phyloP scores from a whole-genome alignment of 2,329 filamentous ascomycete genomes.

The Aspergillus hortae region DNA sequence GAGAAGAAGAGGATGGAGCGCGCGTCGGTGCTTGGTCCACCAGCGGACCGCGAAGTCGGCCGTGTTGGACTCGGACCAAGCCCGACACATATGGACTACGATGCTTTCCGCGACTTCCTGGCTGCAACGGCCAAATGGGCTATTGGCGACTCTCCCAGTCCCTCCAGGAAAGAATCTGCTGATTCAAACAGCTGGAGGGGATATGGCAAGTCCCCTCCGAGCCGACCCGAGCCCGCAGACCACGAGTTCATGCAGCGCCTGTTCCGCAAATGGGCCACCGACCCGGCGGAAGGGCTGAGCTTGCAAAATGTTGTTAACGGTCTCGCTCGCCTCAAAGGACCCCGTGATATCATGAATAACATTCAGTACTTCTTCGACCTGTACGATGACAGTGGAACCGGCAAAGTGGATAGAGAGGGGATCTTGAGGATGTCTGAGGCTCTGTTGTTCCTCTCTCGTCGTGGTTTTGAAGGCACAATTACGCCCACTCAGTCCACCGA shows the following conservation, averaged over 20 bases:
- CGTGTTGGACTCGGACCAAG: slow-evolving; percentile 85
- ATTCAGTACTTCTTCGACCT: slow-evolving; percentile 98
- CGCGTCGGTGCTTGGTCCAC: slow-evolving; percentile 41
- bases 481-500: slow-evolving; percentile 61
- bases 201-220: slow-evolving; percentile 44
- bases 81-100: slow-evolving; percentile 93
- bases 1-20: slow-evolving; percentile 57
- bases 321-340: slow-evolving; percentile 86
- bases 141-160: slow-evolving; percentile 74
- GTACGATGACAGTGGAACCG: slow-evolving; percentile 89
- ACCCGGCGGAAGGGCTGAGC: slow-evolving; percentile 71
- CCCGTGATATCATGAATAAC: slow-evolving; percentile 92
- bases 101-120: slow-evolving; percentile 90
- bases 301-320: slow-evolving; percentile 91
- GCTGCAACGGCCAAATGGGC: slow-evolving; percentile 91
- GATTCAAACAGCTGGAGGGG: slow-evolving; percentile 55
- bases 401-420: slow-evolving; percentile 88
- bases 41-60: slow-evolving; percentile 68
- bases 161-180: slow-evolving; percentile 49
- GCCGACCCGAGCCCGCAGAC: slow-evolving; percentile 69
- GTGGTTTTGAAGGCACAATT: slow-evolving; percentile 74
- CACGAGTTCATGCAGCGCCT: slow-evolving; percentile 91
- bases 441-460: slow-evolving; percentile 82
- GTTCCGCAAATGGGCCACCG: slow-evolving; percentile 83
- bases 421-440: slow-evolving; percentile 94